Base-by-base conservation (phyloP, 257 asterid species). In the Penstemon davidsonii region DNA sequence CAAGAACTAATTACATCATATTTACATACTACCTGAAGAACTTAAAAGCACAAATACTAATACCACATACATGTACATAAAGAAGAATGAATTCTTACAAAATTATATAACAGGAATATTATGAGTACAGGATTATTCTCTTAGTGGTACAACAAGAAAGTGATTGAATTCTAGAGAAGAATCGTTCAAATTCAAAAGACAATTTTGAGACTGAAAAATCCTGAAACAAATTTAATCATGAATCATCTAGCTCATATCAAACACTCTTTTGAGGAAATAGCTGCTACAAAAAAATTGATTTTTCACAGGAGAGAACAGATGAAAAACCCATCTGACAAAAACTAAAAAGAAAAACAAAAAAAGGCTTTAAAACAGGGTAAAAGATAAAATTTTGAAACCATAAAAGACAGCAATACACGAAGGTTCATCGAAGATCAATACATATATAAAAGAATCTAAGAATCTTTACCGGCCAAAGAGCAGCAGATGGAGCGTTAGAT, bases 401-500 rank as follows among this genome's bases (percentile, higher is more conserved):
- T 64, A 71, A 13, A 51, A 59, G 68, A 55, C 60, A 47, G 12
- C 51, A 58, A 57, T 4, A 43, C 2, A 15, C 39, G 64, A 59
- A 12, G 13, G 10, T 68, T 64, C 67, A 69, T 53, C 64, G 64
- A 67, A 76, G 67, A 80, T 72, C 67, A 73, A 47, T 1, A 64
- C 62, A 51, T 46, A 62, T 42, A 54, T 49, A 6, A 59, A 58
- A 69, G 66, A 67, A 57, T 51, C 54, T 4, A 66, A 64, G 75
- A 58, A 69, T 8, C 65, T 69, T 73, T 75, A 80, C 92, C 86
- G 56, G 80, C 78, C 71, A 79, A 73, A 72, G 70, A 75, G 76
- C 79, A 78, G 77, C 83, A 82, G 67, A 78, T 71, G 54, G 67
- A 78, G 80, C 76, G 46, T 56, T 71, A 77, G 95, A 89, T 89